Evolutionary conservation across 225 moss, liverwort and hornwort genomes (phyloP).

Genomic region (Marchantia paleacea): DNA sequence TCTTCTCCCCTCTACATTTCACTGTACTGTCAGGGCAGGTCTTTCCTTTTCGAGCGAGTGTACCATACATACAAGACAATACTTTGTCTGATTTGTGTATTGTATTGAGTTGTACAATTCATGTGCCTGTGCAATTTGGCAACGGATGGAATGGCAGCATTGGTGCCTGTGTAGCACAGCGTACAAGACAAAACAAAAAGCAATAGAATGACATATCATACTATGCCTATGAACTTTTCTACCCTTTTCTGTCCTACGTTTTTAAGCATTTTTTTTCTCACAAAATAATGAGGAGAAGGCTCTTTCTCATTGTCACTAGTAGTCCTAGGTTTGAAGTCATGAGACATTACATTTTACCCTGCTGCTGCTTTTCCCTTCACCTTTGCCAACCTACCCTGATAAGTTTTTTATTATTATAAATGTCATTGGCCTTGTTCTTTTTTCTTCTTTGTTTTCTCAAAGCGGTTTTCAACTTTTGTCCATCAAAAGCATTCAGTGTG

Average conservation of each 20-base stretch:
- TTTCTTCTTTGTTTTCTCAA: too few species aligned
- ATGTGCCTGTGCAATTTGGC: not conserved
- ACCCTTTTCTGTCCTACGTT: not conserved
- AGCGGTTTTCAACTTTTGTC: too few species aligned
- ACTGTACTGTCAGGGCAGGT: not conserved
- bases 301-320: not conserved
- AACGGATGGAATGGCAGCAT: not conserved
- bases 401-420: too few species aligned
- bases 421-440: too few species aligned
- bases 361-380: not conserved
- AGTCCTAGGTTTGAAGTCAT: too few species aligned
- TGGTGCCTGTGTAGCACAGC: not conserved
- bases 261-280: not conserved
- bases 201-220: conserved; percentile 5
- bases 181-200: not conserved
- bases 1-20: not conserved
- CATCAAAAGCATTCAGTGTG: too few species aligned
- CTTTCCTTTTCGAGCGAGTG: not conserved
- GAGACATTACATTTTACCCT: too few species aligned
- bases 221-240: not conserved
- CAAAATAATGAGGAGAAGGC: not conserved
- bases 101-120: not conserved
- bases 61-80: not conserved
- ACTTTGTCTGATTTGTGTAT: not conserved
- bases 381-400: not conserved